Evolutionary conservation across 306 rosid species (phyloP).

Genomic region (Cajanus cajan): DNA sequence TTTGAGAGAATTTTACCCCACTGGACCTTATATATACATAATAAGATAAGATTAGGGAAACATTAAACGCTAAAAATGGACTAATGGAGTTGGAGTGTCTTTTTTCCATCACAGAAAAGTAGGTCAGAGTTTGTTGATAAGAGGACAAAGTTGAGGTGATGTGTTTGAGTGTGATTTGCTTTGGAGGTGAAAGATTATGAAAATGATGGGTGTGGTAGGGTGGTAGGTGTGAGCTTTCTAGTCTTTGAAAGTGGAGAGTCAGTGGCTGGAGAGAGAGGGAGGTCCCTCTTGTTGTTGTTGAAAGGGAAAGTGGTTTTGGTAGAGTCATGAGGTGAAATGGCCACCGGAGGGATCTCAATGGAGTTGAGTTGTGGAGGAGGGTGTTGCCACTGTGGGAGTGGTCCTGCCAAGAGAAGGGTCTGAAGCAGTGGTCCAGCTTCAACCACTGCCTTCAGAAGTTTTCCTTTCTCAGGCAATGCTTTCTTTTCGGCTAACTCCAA

Average conservation of each 20-base stretch:
- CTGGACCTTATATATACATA: slow-evolving; percentile 33
- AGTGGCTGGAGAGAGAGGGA: slow-evolving; percentile 27
- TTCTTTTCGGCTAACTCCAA: slow-evolving; percentile 46
- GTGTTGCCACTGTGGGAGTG: slow-evolving; percentile 90
- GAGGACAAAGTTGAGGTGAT: slow-evolving; percentile 31
- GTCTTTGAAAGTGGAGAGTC: slow-evolving; percentile 40
- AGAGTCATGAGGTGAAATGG: slow-evolving; percentile 43
- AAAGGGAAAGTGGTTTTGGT: slow-evolving; percentile 3
- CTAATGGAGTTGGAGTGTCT: background rate
- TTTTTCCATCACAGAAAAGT: slow-evolving; percentile 25
- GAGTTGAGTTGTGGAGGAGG: slow-evolving; percentile 77
- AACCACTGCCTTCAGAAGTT: slow-evolving; percentile 71
- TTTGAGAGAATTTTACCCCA: slow-evolving; percentile 10
- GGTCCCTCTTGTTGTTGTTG: slow-evolving; percentile 45
- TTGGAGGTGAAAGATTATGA: slow-evolving; percentile 35
- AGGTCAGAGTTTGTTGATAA: slow-evolving; percentile 39
- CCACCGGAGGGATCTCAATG: slow-evolving; percentile 70
- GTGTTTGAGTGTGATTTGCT: slow-evolving; percentile 35
- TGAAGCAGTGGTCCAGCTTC: slow-evolving; percentile 92
- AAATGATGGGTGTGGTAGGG: slow-evolving; percentile 38
- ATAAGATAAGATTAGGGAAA: slow-evolving; percentile 18
- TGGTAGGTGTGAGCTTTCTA: slow-evolving; percentile 37
- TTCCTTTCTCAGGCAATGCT: slow-evolving; percentile 81
- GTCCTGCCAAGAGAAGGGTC: slow-evolving; percentile 80
- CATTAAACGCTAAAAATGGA: background rate